These are phyloP conservation scores for Xylariaceae sp. DNA, from an alignment of 2,329 filamentous ascomycete genomes.

Conservation along the genomic window DNA sequence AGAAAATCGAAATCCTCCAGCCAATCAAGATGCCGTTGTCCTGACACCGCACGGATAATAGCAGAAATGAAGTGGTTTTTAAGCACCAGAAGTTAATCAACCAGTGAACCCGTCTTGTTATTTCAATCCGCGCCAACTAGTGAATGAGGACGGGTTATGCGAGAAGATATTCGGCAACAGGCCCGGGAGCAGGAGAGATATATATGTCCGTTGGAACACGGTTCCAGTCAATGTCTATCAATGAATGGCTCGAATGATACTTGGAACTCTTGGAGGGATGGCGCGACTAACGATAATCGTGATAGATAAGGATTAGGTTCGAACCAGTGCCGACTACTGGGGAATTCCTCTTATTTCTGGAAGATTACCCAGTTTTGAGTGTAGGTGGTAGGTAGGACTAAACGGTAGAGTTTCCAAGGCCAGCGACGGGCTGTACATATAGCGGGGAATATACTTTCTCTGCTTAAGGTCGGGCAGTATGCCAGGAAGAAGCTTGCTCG, in stretches of 20 bases:
- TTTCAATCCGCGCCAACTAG: slow-evolving; percentile 9
- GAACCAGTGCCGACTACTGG: slow-evolving; percentile 7
- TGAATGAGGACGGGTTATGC: not conserved
- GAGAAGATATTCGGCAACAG: slow-evolving; percentile 2
- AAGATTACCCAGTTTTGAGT: not conserved
- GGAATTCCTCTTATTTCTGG: slow-evolving; percentile 1
- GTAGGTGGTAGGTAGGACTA: not conserved
- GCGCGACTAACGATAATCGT: slow-evolving; percentile 1
- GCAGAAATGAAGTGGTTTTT: slow-evolving; percentile 22
- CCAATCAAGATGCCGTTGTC: slow-evolving; percentile 20
- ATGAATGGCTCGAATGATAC: slow-evolving; percentile 3
- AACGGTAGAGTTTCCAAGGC: slow-evolving; percentile 4
- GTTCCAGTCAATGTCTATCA: slow-evolving; percentile 7
- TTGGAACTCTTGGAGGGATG: not conserved
- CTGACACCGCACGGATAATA: slow-evolving; percentile 22
- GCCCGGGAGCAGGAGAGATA: not conserved
- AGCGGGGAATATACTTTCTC: slow-evolving; percentile 11
- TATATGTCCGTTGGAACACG: slow-evolving; percentile 5
- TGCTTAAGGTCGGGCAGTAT: slow-evolving; percentile 7
- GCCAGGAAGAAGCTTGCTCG: slow-evolving; percentile 12
- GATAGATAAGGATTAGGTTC: not conserved
- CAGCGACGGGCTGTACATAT: slow-evolving; percentile 7
- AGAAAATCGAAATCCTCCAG: slow-evolving; percentile 5
- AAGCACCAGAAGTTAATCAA: slow-evolving; percentile 16
- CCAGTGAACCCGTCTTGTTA: slow-evolving; percentile 8